A percentile compares a stretch with the other conserved stretches of the same genome.
phyloP scores from a whole-genome alignment of 768 basidiomycete genomes.

The Leccinum sublutescens region DNA sequence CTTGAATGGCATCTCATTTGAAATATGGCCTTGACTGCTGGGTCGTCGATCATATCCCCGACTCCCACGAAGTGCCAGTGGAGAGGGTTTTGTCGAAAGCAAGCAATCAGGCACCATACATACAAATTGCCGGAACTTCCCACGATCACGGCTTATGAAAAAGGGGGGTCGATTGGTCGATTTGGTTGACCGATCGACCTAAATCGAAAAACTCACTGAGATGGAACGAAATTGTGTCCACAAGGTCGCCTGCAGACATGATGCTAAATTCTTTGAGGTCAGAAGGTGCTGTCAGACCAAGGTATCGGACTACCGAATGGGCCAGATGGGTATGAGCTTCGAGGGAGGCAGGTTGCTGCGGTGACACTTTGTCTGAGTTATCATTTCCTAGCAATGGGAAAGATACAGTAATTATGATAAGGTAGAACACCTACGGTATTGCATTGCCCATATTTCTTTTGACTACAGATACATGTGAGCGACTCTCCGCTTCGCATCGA shows the following conservation, averaged over 20 bases:
- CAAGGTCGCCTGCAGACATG: conserved; percentile 57
- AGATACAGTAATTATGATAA: background rate
- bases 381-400: background rate
- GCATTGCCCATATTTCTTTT: conserved; percentile 63
- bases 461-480: conserved; percentile 39
- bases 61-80: too few species aligned
- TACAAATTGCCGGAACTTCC: too few species aligned
- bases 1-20: too few species aligned
- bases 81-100: too few species aligned
- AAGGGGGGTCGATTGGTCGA: too few species aligned
- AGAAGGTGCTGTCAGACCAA: conserved; percentile 55
- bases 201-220: too few species aligned
- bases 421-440: conserved; percentile 60
- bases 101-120: too few species aligned
- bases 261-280: conserved; percentile 61
- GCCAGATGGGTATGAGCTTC: conserved; percentile 68
- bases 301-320: conserved; percentile 70
- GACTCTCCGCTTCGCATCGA: background rate
- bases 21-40: too few species aligned
- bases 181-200: too few species aligned
- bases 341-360: conserved; percentile 44
- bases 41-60: too few species aligned
- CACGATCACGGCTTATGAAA: too few species aligned
- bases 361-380: conserved; percentile 52
- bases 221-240: conserved; percentile 56